Base-by-base conservation (phyloP, 305 asterid genomes). In the Fraxinus platypoda region DNA sequence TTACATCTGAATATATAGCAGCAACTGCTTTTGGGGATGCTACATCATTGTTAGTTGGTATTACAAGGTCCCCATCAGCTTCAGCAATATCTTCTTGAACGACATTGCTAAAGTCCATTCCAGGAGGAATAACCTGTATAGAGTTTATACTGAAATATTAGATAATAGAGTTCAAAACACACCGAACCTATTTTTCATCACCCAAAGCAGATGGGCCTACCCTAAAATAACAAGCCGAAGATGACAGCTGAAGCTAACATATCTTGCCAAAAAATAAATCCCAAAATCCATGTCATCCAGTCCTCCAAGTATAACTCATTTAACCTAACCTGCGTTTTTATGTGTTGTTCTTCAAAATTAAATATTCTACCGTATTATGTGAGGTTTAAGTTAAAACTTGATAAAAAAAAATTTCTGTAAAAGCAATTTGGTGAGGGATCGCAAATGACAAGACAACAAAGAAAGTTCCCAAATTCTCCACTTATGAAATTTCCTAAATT, bases 51-150 rank as follows among this genome's bases (percentile, higher is more conserved):
- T 75, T 87, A 34, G 89, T 91, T 52, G 90, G 87, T 28, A 90
- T n/a, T 49, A 84, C 79, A 34, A 91, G 92, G 72, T 95, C 98
- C 17, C 94, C 92, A 80, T 93, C 98, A 34, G 75, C 85, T 59
- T 94, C 98, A 15, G 86, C 76, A 70, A 76, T 68, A 46, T 93
- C 98, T 84, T 92, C 98, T 80, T 90, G 96, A 83, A 79, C 93
- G 15, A 94, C 98, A 81, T 87, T 95, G 87, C 95, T 92, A 46
- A 95, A 95, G 87, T 95, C 98, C 98, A 95, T 95, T 59, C 98
- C 99, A 21, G 98, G 97, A 81, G 97, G 95, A 83, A 95, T 93
- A 76, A 95, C 98, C 98, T 94, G 85, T 35, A 86, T 35, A 73
- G 33, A 33, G 34, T 49, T 33, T 30, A 73, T 49, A 80, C 68